Base-by-base conservation (phyloP, 805 yeast genomes). In the Candida argentea region DNA sequence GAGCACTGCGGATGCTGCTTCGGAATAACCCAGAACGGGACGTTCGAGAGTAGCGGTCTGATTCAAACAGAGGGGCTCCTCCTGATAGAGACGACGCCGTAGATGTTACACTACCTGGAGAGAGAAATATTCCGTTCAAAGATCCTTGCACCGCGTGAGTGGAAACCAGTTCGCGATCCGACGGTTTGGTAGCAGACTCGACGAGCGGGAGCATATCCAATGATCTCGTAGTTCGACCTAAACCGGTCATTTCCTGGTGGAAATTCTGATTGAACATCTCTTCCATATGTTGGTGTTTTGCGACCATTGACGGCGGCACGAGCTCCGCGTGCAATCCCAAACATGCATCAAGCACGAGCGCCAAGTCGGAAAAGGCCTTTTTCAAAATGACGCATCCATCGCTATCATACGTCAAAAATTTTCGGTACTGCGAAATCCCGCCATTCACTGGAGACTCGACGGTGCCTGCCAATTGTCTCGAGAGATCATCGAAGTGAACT, bases 391-490 rank as follows among this genome's bases (percentile, higher is more conserved):
- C 46, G 22, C 57, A 37, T 27, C 49, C 49, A 5, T 50, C 52
- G 33, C 49, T 52, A 5, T 51, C 58, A 27, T 63, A 66, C 20
- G 50, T 52, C 46, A 81, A 71, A 47, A 85, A 83, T 2, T 69
- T 69, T 31, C 87, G 65, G 53, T 81, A 85, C 46, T 80, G 85
- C 2, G 84, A 82, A 37, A 85, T 82, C 33, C 95, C 95, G 20
- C 95, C 95, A 48, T 85, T 85, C 5, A 85, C 89, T 3, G 95
- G 95, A 0, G 95, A 74, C 48, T 84, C 94, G 30, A 86, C 87
- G 0, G 95, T 82, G 24, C 95, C 95, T 3, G 84, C 70, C 31
- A 78, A 57, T 43, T 73, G 73, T 50, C 89, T 63, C 5, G 87
- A 75, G 35, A 81, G 55, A 44, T 75, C 84, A 38, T 68, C 67